phyloP scores from a whole-genome alignment of 805 yeast species.

The Brettanomyces bruxellensis region DNA sequence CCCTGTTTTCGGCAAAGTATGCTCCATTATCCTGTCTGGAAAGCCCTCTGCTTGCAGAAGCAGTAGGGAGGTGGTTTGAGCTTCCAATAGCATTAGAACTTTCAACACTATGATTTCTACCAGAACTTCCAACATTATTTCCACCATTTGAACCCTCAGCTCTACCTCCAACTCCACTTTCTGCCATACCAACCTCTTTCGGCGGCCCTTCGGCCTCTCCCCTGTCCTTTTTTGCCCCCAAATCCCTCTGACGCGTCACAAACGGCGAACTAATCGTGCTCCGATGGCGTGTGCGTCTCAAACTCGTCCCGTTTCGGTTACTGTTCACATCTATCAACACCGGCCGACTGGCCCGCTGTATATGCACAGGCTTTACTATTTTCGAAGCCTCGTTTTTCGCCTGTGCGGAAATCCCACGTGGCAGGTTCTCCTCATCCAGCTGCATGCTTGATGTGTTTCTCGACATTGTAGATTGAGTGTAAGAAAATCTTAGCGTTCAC shows the following conservation, averaged over 20 bases:
- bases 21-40: not conserved
- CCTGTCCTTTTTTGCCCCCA: not conserved
- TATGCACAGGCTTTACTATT: conserved; percentile 8
- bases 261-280: not conserved
- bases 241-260: not conserved
- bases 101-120: no score
- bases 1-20: not conserved
- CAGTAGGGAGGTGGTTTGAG: no score
- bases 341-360: conserved; percentile 16
- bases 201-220: no score
- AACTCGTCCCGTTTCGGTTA: conserved; percentile 2
- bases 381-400: not conserved
- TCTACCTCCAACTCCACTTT: no score
- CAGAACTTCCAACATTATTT: no score
- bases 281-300: conserved; percentile 4
- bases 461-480: not conserved
- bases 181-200: no score
- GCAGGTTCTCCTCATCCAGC: conserved; percentile 23
- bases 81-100: no score
- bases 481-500: no score
- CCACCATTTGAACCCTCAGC: no score
- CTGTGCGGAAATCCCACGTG: conserved; percentile 4
- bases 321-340: conserved; percentile 21
- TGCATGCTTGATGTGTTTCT: conserved; percentile 20
- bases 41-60: no score